Percentiles rank a stretch among this genome's conserved stretches.
Conservation (phyloP, 2,329 filamentous ascomycete species). For the Cordyceps cateniannulata region DNA sequence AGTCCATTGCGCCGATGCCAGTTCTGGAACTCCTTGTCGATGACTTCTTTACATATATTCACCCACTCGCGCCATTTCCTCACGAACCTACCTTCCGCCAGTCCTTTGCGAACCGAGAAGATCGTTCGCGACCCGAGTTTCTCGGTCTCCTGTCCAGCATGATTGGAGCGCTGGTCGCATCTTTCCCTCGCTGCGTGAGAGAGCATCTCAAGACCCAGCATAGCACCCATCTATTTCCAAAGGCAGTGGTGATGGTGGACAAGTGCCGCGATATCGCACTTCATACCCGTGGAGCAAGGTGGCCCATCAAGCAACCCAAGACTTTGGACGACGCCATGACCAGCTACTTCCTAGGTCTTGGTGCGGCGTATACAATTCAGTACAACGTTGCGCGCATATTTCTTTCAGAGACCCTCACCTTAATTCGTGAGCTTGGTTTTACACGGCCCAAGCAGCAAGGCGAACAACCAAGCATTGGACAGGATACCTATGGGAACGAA, state of each 20-base stretch:
- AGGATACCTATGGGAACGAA: conserved; percentile 31
- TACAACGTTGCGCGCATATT: conserved; percentile 63
- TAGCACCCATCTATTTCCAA: conserved; percentile 58
- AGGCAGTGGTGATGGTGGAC: conserved; percentile 62
- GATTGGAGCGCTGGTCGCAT: conserved; percentile 67
- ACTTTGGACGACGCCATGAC: conserved; percentile 56
- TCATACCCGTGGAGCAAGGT: conserved; percentile 54
- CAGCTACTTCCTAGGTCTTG: conserved; percentile 67
- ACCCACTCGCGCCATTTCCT: conserved; percentile 70
- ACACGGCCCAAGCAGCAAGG: conserved; percentile 46
- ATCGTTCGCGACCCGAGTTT: conserved; percentile 60
- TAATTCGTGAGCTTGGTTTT: conserved; percentile 61
- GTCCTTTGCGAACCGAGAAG: conserved; percentile 60
- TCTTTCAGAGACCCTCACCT: conserved; percentile 63
- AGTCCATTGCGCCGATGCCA: conserved; percentile 64
- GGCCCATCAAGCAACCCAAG: conserved; percentile 40
- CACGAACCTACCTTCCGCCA: conserved; percentile 72
- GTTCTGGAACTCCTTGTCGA: conserved; percentile 65
- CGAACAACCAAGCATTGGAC: conserved; percentile 34
- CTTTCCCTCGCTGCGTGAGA: conserved; percentile 66
- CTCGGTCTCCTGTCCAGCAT: conserved; percentile 67
- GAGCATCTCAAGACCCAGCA: conserved; percentile 62
- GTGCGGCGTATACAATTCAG: conserved; percentile 61
- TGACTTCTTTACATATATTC: conserved; percentile 79
- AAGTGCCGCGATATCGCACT: conserved; percentile 65